Evolutionary conservation across 331 rosid species (phyloP), one percentile per base, ranked within the genome.

Genomic region (Rhamnella rubrinervis): DNA sequence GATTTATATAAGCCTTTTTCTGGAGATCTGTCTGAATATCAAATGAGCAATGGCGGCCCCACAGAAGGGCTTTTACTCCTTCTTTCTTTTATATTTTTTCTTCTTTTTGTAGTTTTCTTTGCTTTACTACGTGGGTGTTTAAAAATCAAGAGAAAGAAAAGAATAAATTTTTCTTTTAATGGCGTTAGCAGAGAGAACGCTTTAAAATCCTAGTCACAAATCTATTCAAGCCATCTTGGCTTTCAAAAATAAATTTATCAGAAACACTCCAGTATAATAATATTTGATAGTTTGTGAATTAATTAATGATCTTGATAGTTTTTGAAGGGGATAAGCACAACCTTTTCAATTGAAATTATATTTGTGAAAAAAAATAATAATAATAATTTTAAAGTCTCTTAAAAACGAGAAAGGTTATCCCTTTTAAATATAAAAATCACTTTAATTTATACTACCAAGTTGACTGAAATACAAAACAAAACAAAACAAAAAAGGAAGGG

Each of bases 1-100:
- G 59, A 71, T 81, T 77, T 84, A 76, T 85, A 80, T 74, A 72
- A 61, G 71, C 71, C 57, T 5, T 46, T 74, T 79, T 84, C 23
- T 23, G 23, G 66, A 78, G 72, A 75, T 75, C 73, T 47, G 56
- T 68, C 64, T 41, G 41, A 26, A 38, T 72, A 1, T 77, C 73
- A 63, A 60, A 61, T 77, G 51, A 12, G 40, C 7, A 11, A 21
- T 0, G 73, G 87, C 83, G 80, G 18, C 59, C 82, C 86, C 86
- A 59, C 71, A 47, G 1, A 55, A 68, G 58, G 41, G n/a, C 75
- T 55, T 63, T 63, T 75, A 49, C 55, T 56, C 68, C 59, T 75
- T 7, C 53, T 6, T 7, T 56, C 59, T 7, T 31, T 52, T 39
- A 23, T 41, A n/a, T 64, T 63, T 47, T 51, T 57, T 38, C 19